Base-by-base conservation (phyloP, 1,139 yeast genomes). In the Pichia sp. region DNA sequence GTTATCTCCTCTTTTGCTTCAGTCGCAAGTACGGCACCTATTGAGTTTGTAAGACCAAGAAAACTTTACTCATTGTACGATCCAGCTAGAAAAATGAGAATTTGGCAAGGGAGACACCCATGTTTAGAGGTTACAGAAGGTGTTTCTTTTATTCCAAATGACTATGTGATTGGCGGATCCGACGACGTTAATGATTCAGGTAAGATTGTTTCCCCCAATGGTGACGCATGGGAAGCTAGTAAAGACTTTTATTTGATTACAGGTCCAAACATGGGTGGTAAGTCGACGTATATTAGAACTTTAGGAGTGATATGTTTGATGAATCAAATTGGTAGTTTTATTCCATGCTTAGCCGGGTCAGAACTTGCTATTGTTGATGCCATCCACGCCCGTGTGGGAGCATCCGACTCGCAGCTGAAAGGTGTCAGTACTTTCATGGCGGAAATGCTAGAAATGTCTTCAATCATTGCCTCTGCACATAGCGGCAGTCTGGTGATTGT, bases 181-280 rank as follows among this genome's bases (percentile, higher is more conserved):
- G n/a, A 41, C 8, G 43, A 42, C 10, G 23, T 16, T 16, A 16
- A 16, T 16, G 23, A 16, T 16, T 16, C 23, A 16, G 23, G 23
- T 16, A 38, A 41, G 33, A 36, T 45, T 3, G 23, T n/a, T 1
- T 39, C 37, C 33, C 41, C 35, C 6, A 40, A 36, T 33, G 50
- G 47, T 10, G 96, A 92, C 58, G 84, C 86, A 3, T 48, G 49
- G 49, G 47, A 43, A 4, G 36, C 47, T 4, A 49, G 49, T n/a
- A 71, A 79, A 23, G 86, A 85, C 46, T 90, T 92, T 58, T 72
- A 79, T 16, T 83, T 92, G 33, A 86, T 92, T 33, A 92, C 98
- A 0, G 98, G 98, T 26, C 98, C 98, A 36, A 92, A 92, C 60
- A 92, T 92, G 98, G 98, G 97, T 49, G 97, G 97, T 59, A 92